phyloP scores from a whole-genome alignment of 495 filamentous ascomycete genomes.

The Penicillium simplicissimum region DNA sequence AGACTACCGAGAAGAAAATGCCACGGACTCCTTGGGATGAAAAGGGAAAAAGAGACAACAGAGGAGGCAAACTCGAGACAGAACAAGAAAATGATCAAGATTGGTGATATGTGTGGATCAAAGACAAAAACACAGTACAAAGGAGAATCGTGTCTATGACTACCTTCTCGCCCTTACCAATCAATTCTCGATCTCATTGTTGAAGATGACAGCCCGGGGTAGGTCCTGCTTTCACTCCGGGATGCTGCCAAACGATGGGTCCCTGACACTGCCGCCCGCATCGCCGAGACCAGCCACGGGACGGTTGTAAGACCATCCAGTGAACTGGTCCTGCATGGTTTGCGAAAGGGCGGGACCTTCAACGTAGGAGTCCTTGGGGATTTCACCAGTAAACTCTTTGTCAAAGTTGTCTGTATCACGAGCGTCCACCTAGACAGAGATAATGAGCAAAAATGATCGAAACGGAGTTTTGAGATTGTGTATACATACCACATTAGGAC shows the following conservation, averaged over 20 bases:
- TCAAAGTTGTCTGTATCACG: slow-evolving; percentile 94
- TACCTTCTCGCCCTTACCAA: slow-evolving; percentile 16
- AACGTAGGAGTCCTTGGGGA: slow-evolving; percentile 88
- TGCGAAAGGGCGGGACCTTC: slow-evolving; percentile 89
- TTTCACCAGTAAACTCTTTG: slow-evolving; percentile 84
- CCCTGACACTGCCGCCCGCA: slow-evolving; percentile 89
- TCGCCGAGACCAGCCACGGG: slow-evolving; percentile 92
- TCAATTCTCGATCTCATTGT: slow-evolving; percentile 29
- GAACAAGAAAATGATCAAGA: slow-evolving; percentile 26
- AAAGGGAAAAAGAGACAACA: slow-evolving; percentile 19
- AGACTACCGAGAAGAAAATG: slow-evolving; percentile 27
- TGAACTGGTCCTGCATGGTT: slow-evolving; percentile 94
- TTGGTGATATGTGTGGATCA: slow-evolving; percentile 31
- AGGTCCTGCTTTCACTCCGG: slow-evolving; percentile 36
- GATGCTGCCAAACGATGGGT: slow-evolving; percentile 69
- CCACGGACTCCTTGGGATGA: slow-evolving; percentile 34
- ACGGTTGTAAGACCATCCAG: slow-evolving; percentile 95
- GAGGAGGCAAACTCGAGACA: slow-evolving; percentile 11
- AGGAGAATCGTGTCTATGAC: slow-evolving; percentile 29
- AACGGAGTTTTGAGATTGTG: neutral
- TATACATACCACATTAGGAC: slow-evolving; percentile 90
- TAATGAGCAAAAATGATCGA: slow-evolving; percentile 7
- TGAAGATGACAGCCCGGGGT: slow-evolving; percentile 1
- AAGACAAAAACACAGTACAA: slow-evolving; percentile 28
- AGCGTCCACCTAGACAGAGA: slow-evolving; percentile 67